These are phyloP conservation scores for Pichia manshurica DNA, from an alignment of 805 yeast genomes.

Conservation along the genomic window DNA sequence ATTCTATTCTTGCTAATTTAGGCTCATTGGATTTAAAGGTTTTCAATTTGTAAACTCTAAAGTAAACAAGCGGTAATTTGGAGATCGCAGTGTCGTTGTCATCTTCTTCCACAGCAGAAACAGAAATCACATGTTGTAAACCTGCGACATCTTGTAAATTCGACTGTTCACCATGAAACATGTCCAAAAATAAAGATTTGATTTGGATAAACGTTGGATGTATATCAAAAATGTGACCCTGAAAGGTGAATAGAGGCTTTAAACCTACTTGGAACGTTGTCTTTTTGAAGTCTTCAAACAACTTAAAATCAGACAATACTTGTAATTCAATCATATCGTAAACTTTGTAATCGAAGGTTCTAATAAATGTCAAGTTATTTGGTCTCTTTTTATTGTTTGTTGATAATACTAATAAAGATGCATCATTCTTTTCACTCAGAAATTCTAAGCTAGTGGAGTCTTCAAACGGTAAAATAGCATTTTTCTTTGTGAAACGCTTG, in stretches of 20 bases:
- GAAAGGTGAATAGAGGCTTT: conserved; percentile 91
- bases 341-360: conserved; percentile 85
- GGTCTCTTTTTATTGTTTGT: conserved; percentile 88
- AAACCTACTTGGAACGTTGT: conserved; percentile 80
- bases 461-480: conserved; percentile 88
- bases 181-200: conserved; percentile 84
- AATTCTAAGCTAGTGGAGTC: conserved; percentile 82
- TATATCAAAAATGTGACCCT: conserved; percentile 85
- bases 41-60: conserved; percentile 85
- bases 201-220: conserved; percentile 82
- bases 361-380: conserved; percentile 77
- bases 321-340: conserved; percentile 93
- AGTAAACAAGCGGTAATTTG: conserved; percentile 72
- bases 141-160: conserved; percentile 91
- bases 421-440: conserved; percentile 90
- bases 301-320: conserved; percentile 60
- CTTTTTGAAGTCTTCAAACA: conserved; percentile 75
- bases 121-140: conserved; percentile 80
- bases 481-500: conserved; percentile 82
- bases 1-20: conserved; percentile 87
- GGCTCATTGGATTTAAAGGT: conserved; percentile 73
- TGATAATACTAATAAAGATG: conserved; percentile 74
- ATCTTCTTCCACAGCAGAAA: conserved; percentile 70
- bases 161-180: conserved; percentile 80
- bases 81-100: conserved; percentile 57